Conservation (phyloP, 2,329 filamentous ascomycete genomes). For the Fusarium sp. region DNA sequence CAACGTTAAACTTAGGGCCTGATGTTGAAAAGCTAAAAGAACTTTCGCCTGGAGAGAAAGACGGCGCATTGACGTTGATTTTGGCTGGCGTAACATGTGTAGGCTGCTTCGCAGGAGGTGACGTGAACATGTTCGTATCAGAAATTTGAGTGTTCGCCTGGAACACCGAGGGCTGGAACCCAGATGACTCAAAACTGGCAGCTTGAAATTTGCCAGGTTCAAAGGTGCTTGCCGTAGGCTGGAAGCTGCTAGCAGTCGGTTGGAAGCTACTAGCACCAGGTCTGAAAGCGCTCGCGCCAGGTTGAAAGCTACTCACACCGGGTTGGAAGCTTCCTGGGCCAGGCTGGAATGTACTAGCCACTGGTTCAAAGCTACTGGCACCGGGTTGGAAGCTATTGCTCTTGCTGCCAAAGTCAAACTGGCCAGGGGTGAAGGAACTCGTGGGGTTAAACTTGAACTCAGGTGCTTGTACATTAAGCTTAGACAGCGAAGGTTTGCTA, state of each 20-base stretch:
- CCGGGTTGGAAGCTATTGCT: slow-evolving; percentile 58
- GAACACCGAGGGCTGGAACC: slow-evolving; percentile 61
- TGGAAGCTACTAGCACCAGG: slow-evolving; percentile 53
- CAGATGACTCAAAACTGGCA: slow-evolving; percentile 15
- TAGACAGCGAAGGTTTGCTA: slow-evolving; percentile 78
- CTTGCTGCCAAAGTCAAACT: slow-evolving; percentile 47
- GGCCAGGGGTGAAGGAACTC: slow-evolving; percentile 48
- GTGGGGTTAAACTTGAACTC: slow-evolving; percentile 83
- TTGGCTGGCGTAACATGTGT: slow-evolving; percentile 52
- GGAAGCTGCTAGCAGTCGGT: slow-evolving; percentile 51
- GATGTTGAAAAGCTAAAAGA: slow-evolving; percentile 77
- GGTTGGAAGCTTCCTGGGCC: slow-evolving; percentile 17
- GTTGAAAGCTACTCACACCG: slow-evolving; percentile 10
- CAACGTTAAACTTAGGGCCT: slow-evolving; percentile 77
- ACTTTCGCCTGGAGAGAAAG: slow-evolving; percentile 75
- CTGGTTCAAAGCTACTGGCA: slow-evolving; percentile 45
- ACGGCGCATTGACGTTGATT: slow-evolving; percentile 77
- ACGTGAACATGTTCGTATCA: slow-evolving; percentile 35
- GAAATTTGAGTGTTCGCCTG: slow-evolving; percentile 49
- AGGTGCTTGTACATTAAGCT: slow-evolving; percentile 88
- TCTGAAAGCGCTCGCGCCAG: slow-evolving; percentile 9
- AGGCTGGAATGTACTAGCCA: slow-evolving; percentile 40
- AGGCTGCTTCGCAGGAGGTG: slow-evolving; percentile 26
- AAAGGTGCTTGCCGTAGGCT: slow-evolving; percentile 19
- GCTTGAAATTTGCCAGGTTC: slow-evolving; percentile 25